Evolutionary conservation across 225 moss, liverwort and hornwort species (phyloP).

Genomic region (Asterella californica): DNA sequence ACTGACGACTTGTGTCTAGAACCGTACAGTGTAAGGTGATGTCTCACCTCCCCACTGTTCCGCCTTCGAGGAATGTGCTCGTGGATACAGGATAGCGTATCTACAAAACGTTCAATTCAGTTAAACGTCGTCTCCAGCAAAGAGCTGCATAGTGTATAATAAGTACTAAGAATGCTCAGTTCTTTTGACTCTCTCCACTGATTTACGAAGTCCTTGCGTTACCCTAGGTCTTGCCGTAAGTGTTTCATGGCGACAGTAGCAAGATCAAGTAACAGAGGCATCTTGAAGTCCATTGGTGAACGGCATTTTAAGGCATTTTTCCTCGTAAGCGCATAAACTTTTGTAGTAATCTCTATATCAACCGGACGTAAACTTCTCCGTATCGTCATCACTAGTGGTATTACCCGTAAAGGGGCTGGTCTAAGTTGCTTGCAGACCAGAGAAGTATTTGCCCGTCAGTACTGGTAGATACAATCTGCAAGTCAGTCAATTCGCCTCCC

Average conservation of each 20-base stretch:
- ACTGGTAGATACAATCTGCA: slow-evolving; percentile 33
- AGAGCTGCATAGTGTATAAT: background rate
- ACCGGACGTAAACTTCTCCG: background rate
- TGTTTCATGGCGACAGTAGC: background rate
- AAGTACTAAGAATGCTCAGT: background rate
- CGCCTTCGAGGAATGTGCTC: slow-evolving; percentile 4
- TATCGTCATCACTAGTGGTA: background rate
- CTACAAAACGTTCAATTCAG: background rate
- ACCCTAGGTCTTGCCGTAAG: background rate
- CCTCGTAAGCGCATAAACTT: too few species aligned
- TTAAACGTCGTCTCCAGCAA: background rate
- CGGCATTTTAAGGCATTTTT: too few species aligned
- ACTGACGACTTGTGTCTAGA: too few species aligned
- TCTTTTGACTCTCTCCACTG: background rate
- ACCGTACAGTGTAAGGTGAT: background rate
- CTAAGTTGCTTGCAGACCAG: slow-evolving; percentile 26
- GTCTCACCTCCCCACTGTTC: slow-evolving; percentile 25
- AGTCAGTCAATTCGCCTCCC: background rate
- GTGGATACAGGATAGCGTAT: slow-evolving; percentile 21
- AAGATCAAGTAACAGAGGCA: background rate
- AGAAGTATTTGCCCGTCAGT: slow-evolving; percentile 29
- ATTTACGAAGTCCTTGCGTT: background rate
- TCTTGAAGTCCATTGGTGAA: background rate
- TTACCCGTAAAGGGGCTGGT: slow-evolving; percentile 33
- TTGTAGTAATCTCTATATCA: background rate